phyloP scores from a whole-genome alignment of 441 rosid genomes.

The Aquilaria agallochum region DNA sequence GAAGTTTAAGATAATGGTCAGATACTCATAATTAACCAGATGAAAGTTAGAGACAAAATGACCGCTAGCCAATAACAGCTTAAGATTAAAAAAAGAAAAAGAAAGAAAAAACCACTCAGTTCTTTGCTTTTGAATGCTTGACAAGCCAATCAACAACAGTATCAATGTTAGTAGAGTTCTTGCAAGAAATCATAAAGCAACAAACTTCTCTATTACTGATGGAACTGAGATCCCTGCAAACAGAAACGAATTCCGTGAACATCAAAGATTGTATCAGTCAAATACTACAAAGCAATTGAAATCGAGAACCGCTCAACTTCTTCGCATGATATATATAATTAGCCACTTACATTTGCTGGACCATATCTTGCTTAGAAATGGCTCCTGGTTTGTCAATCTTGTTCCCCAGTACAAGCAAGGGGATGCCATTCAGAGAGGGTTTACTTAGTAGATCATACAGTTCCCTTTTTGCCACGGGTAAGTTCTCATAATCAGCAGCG shows the following conservation, averaged over 20 bases:
- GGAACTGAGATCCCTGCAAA: slow-evolving; percentile 44
- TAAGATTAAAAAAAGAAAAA: slow-evolving; percentile 9
- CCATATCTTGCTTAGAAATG: slow-evolving; percentile 30
- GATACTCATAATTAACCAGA: slow-evolving; percentile 6
- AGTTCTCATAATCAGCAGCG: slow-evolving; percentile 40
- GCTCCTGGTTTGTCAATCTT: slow-evolving; percentile 42
- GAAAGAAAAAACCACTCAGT: slow-evolving; percentile 17
- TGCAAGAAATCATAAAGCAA: slow-evolving; percentile 62
- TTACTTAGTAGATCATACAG: slow-evolving; percentile 43
- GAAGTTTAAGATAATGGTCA: slow-evolving; percentile 15
- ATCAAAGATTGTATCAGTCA: too few relatives aligned
- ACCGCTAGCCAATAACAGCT: slow-evolving; percentile 9
- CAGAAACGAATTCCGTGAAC: neutral
- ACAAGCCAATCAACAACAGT: slow-evolving; percentile 58
- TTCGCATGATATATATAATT: neutral
- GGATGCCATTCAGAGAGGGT: slow-evolving; percentile 36
- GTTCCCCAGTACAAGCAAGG: slow-evolving; percentile 44
- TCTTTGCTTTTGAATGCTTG: slow-evolving; percentile 57
- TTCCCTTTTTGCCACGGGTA: slow-evolving; percentile 37
- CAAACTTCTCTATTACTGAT: slow-evolving; percentile 54
- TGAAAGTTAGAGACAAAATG: slow-evolving; percentile 15
- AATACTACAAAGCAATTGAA: too few relatives aligned
- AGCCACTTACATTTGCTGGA: slow-evolving; percentile 34
- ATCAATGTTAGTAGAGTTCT: slow-evolving; percentile 56
- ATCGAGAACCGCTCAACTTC: too few relatives aligned